These are phyloP conservation scores for Aspergillus mulundensis DNA, from an alignment of 495 filamentous ascomycete genomes.

Conservation along the genomic window DNA sequence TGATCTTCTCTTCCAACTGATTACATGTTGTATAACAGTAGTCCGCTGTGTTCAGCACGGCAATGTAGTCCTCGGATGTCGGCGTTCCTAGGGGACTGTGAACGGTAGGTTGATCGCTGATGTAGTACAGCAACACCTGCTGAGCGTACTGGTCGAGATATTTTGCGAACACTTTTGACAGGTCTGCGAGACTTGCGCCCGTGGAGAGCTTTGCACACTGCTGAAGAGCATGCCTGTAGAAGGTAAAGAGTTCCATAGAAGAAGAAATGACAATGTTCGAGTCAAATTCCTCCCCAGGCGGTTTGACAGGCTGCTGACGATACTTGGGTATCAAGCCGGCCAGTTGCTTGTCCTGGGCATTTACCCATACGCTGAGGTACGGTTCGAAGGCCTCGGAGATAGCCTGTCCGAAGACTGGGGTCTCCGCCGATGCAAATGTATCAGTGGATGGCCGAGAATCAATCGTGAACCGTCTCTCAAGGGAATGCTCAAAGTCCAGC, in stretches of 20 bases:
- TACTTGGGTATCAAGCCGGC: constrained; percentile 85
- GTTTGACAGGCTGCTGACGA: constrained; percentile 73
- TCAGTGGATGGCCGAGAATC: constrained; percentile 85
- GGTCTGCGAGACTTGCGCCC: constrained; percentile 76
- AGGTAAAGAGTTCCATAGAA: constrained; percentile 94
- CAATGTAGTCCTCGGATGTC: constrained; percentile 69
- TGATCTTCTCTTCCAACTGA: constrained; percentile 93
- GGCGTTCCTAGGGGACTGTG: constrained; percentile 51
- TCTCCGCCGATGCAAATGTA: constrained; percentile 77
- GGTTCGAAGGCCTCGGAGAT: constrained; percentile 98
- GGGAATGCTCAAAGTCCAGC: constrained; percentile 89
- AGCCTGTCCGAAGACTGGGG: constrained; percentile 78
- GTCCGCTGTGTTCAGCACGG: constrained; percentile 93
- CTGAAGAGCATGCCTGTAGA: constrained; percentile 84
- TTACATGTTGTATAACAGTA: constrained; percentile 93
- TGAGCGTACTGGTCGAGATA: constrained; percentile 96
- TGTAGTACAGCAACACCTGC: constrained; percentile 77
- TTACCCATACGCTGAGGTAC: constrained; percentile 94
- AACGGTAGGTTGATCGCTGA: constrained; percentile 55
- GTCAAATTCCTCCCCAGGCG: constrained; percentile 87
- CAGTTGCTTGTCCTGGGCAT: constrained; percentile 88
- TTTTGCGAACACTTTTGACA: constrained; percentile 81
- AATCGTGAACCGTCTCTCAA: constrained; percentile 78
- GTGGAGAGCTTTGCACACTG: constrained; percentile 97
- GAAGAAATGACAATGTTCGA: constrained; percentile 85